These are phyloP conservation scores for Paxillus involutus DNA, from an alignment of 768 basidiomycete species.

Conservation along the genomic window DNA sequence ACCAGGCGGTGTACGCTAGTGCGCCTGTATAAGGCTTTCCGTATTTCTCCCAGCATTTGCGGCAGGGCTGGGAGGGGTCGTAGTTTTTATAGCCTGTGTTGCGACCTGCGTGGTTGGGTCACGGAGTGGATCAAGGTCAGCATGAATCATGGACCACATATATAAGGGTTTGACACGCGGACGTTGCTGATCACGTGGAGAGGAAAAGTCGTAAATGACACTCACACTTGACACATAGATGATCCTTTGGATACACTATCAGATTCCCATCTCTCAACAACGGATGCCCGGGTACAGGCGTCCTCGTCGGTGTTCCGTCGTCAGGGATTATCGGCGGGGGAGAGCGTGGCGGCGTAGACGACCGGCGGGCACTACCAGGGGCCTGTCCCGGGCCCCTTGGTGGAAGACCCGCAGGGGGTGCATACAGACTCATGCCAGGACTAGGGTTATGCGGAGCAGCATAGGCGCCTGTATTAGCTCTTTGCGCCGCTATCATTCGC, in stretches of 20 bases:
- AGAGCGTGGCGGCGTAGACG: constrained; percentile 14
- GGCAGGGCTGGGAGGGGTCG: constrained; percentile 68
- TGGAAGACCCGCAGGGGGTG: constrained; percentile 10
- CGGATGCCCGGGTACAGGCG: constrained; percentile 66
- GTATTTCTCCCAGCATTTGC: constrained; percentile 74
- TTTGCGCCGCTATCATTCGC: constrained; percentile 8
- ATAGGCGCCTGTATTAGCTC: constrained; percentile 19
- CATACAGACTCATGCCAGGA: constrained; percentile 1
- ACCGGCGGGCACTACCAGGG: constrained; percentile 6
- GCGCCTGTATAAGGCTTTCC: constrained; percentile 60
- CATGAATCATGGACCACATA: background rate
- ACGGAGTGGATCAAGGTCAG: background rate
- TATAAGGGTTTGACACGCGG: background rate
- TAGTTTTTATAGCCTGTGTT: constrained; percentile 74
- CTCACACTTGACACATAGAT: constrained; percentile 69
- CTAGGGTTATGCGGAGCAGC: constrained; percentile 13
- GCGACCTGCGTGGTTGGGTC: constrained; percentile 43
- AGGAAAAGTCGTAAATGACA: background rate
- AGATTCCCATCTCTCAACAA: constrained; percentile 59
- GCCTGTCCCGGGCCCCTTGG: background rate
- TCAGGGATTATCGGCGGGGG: constrained; percentile 28
- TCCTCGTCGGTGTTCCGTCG: constrained; percentile 63
- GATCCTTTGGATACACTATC: constrained; percentile 67
- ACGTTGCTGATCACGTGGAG: background rate
- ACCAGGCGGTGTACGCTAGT: constrained; percentile 51